Evolutionary conservation across 371 early-diverging fungal genomes (phyloP).

Genomic region (Vairimorpha apis): DNA sequence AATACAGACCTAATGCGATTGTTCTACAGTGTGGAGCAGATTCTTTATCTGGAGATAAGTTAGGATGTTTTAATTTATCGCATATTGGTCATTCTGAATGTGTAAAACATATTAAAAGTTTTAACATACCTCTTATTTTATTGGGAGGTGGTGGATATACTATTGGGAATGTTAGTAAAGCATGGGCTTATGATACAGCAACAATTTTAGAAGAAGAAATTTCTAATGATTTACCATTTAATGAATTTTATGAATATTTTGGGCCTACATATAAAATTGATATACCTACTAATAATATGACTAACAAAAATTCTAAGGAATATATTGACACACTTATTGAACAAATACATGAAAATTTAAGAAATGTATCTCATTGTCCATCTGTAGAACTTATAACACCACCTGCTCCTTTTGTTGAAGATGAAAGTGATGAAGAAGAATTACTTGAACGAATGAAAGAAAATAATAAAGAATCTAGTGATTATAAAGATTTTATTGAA

Average conservation of each 20-base stretch:
- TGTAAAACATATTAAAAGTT: constrained; percentile 78
- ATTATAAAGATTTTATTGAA: constrained; percentile 28
- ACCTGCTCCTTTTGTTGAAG: constrained; percentile 64
- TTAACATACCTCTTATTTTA: constrained; percentile 81
- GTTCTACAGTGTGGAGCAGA: constrained; percentile 99
- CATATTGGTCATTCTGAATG: constrained; percentile 74
- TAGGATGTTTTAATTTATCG: constrained; percentile 94
- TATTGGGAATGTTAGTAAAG: constrained; percentile 86
- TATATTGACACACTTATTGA: constrained; percentile 68
- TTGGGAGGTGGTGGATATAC: constrained; percentile 99
- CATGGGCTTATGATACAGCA: constrained; percentile 70
- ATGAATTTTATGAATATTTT: constrained; percentile 60
- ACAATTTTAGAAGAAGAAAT: constrained; percentile 59
- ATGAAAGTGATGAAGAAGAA: constrained; percentile 61
- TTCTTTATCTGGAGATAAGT: constrained; percentile 89
- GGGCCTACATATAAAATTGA: constrained; percentile 58
- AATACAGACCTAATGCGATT: constrained; percentile 83
- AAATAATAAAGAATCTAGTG: constrained; percentile 17
- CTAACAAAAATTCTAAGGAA: constrained; percentile 77
- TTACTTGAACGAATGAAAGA: constrained; percentile 48
- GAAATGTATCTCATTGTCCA: constrained; percentile 78
- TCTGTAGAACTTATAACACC: constrained; percentile 86
- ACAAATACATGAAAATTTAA: constrained; percentile 77
- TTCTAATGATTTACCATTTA: constrained; percentile 56
- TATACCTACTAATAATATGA: constrained; percentile 70